These are phyloP conservation scores for Auricularia heimuer DNA, from an alignment of 768 basidiomycete genomes.

Conservation along the genomic window DNA sequence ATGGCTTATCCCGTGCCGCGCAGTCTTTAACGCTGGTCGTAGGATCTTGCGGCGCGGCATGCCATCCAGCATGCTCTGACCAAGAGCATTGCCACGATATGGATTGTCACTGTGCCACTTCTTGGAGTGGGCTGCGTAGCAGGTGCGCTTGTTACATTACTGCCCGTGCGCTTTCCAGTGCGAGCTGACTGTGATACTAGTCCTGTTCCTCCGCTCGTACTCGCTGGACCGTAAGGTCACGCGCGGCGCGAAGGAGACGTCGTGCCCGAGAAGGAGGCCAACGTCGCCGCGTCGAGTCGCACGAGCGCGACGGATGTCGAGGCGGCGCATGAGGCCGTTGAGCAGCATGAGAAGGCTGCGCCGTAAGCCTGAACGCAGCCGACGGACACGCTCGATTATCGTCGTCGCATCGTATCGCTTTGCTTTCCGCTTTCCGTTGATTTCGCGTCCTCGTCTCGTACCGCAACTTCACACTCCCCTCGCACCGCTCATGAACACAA, in stretches of 20 bases:
- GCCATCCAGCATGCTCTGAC: constrained; percentile 50
- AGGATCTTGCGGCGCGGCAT: constrained; percentile 34
- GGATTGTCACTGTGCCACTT: constrained; percentile 55
- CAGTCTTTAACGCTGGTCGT: not conserved
- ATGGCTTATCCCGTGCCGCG: not conserved
- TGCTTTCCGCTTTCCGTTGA: too few species aligned
- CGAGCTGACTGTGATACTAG: constrained; percentile 7
- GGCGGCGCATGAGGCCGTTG: not conserved
- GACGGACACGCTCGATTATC: too few species aligned
- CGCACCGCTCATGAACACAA: too few species aligned
- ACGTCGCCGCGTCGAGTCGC: not conserved
- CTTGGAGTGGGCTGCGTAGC: constrained; percentile 41
- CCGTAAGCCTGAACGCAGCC: too few species aligned
- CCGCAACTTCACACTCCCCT: too few species aligned
- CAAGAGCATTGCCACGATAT: constrained; percentile 50
- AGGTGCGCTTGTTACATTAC: constrained; percentile 13
- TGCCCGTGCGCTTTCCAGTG: not conserved
- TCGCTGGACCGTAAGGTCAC: constrained; percentile 22
- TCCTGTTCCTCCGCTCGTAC: constrained; percentile 27
- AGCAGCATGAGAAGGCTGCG: not conserved
- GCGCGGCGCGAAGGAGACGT: constrained; percentile 3
- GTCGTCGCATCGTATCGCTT: too few species aligned
- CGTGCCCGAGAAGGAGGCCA: not conserved
- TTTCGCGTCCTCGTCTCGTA: too few species aligned
- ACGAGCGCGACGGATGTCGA: not conserved